These are phyloP conservation scores for Torulaspora pretoriensis DNA, from an alignment of 1,139 yeast species.

Conservation along the genomic window DNA sequence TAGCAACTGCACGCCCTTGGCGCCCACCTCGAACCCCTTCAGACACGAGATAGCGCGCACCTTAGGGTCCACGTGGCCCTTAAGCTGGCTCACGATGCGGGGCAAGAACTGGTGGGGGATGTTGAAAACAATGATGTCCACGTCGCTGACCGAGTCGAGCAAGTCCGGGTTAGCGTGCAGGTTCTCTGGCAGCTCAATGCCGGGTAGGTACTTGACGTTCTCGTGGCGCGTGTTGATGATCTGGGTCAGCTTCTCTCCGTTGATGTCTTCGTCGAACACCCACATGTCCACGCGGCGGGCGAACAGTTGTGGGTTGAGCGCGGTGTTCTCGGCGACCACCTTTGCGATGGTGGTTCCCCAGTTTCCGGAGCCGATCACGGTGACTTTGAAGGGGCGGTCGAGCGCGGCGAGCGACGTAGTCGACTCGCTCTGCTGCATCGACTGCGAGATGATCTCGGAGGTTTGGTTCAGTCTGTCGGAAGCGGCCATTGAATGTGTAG, in stretches of 20 bases:
- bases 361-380: conserved; percentile 70
- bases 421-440: conserved; percentile 25
- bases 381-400: conserved; percentile 44
- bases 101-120: conserved; percentile 91
- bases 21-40: conserved; percentile 83
- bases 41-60: conserved; percentile 88
- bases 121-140: conserved; percentile 83
- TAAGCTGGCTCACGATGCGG: conserved; percentile 65
- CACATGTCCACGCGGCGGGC: conserved; percentile 77
- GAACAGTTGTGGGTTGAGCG: conserved; percentile 64
- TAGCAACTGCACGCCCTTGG: conserved; percentile 74
- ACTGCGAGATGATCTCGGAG: conserved; percentile 26
- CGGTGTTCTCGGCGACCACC: conserved; percentile 81
- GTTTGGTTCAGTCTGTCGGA: conserved; percentile 35
- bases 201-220: conserved; percentile 85
- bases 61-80: conserved; percentile 63
- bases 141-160: conserved; percentile 62
- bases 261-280: conserved; percentile 81
- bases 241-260: conserved; percentile 72
- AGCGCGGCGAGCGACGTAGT: conserved; percentile 21
- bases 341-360: conserved; percentile 97
- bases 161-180: conserved; percentile 81
- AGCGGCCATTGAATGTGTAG: conserved; percentile 26
- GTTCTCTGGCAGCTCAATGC: conserved; percentile 72
- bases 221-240: conserved; percentile 83